phyloP scores from a whole-genome alignment of 306 rosid species.

The peach (Prunus persica) region DNA sequence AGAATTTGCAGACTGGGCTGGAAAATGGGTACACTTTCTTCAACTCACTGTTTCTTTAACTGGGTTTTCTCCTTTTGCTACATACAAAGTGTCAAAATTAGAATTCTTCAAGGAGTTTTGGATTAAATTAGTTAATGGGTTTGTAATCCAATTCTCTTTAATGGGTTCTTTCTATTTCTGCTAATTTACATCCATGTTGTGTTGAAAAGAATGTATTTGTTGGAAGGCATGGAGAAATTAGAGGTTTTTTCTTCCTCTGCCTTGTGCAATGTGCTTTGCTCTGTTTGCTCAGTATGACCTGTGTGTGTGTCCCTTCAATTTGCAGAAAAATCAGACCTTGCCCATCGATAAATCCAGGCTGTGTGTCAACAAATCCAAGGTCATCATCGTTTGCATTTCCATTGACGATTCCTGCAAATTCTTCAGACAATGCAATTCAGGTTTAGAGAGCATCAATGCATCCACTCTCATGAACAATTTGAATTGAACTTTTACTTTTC shows the following conservation, averaged over 20 bases:
- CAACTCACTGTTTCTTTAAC: not conserved
- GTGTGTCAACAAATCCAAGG: slow-evolving; percentile 76
- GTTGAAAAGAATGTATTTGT: not conserved
- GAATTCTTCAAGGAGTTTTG: not conserved
- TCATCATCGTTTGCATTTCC: slow-evolving; percentile 82
- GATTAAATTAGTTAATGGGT: not conserved
- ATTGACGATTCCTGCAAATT: slow-evolving; percentile 61
- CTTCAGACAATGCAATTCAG: slow-evolving; percentile 59
- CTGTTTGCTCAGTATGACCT: not conserved
- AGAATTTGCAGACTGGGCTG: slow-evolving; percentile 59
- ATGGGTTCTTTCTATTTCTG: not conserved
- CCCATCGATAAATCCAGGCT: slow-evolving; percentile 83
- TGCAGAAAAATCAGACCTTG: slow-evolving; percentile 85
- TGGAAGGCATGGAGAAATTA: not conserved
- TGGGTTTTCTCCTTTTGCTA: not conserved
- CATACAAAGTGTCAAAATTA: not conserved
- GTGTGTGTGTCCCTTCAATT: not conserved
- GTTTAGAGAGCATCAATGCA: slow-evolving; percentile 27
- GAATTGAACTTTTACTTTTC: not conserved
- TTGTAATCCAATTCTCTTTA: not conserved
- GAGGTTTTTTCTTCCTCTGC: not conserved
- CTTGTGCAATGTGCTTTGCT: slow-evolving; percentile 10
- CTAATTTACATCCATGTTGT: not conserved
- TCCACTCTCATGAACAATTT: not conserved
- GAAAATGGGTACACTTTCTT: slow-evolving; percentile 61